phyloP scores from a whole-genome alignment of 139 green algal genomes.

The Closterium sp. region DNA sequence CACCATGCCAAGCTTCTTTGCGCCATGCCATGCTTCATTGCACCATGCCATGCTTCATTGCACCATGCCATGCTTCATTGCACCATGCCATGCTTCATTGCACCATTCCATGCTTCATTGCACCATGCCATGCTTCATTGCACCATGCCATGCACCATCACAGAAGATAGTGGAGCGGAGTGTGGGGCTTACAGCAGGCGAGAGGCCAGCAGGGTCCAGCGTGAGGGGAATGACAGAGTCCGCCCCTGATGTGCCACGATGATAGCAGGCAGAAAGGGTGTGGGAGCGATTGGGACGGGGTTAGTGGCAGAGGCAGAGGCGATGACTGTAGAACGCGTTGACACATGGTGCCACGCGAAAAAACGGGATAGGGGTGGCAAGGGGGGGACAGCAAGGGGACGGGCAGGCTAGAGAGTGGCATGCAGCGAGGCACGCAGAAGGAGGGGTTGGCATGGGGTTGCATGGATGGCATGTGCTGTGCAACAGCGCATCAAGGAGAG shows the following conservation, averaged over 20 bases:
- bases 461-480: not conserved
- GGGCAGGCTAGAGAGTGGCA: not conserved
- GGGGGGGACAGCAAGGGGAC: not conserved
- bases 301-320: not conserved
- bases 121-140: no score
- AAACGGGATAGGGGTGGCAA: not conserved
- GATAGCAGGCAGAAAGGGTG: no score
- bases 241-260: constrained; percentile 8
- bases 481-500: not conserved
- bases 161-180: not conserved
- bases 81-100: not conserved
- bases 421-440: no score
- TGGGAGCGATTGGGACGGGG: no score
- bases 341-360: not conserved
- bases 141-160: not conserved
- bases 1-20: no score
- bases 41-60: no score
- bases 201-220: constrained; percentile 20
- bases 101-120: no score
- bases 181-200: not conserved
- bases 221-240: constrained; percentile 1
- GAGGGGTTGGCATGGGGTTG: not conserved
- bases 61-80: no score
- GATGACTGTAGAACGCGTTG: not conserved
- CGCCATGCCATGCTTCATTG: no score